These are phyloP conservation scores for Pythium apleroticum DNA, from an alignment of 352 stramenopile species.

Conservation along the genomic window DNA sequence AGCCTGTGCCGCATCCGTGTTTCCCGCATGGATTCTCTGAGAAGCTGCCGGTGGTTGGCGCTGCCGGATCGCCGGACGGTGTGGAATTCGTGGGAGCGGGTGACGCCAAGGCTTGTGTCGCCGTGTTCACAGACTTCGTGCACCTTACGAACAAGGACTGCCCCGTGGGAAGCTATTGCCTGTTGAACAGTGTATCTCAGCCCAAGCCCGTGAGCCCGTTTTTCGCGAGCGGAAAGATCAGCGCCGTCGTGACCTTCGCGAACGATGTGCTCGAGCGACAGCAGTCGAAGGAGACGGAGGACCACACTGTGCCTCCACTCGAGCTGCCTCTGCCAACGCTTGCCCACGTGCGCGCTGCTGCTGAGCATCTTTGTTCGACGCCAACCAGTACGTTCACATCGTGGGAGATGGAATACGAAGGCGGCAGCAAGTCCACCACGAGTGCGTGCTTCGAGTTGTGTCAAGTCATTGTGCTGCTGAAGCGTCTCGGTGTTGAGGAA, in stretches of 20 bases:
- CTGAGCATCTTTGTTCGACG: slow-evolving; percentile 38
- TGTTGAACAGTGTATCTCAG: slow-evolving; percentile 44
- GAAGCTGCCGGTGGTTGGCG: slow-evolving; percentile 19
- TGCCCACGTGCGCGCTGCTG: slow-evolving; percentile 33
- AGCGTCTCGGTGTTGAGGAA: slow-evolving; percentile 54
- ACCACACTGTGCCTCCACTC: slow-evolving; percentile 21
- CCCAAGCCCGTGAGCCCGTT: slow-evolving; percentile 43
- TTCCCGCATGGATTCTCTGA: slow-evolving; percentile 31
- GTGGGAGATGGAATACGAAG: slow-evolving; percentile 21
- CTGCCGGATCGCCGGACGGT: background rate
- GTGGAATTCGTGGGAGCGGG: slow-evolving; percentile 37
- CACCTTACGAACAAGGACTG: slow-evolving; percentile 53
- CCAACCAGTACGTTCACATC: slow-evolving; percentile 4
- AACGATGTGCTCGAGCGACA: slow-evolving; percentile 36
- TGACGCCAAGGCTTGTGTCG: slow-evolving; percentile 48
- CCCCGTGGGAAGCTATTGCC: slow-evolving; percentile 50
- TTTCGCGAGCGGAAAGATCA: slow-evolving; percentile 49
- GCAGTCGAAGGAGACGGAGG: slow-evolving; percentile 12
- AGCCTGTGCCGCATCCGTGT: slow-evolving; percentile 46
- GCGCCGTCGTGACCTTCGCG: slow-evolving; percentile 23
- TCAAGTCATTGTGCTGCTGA: slow-evolving; percentile 58
- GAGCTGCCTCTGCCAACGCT: slow-evolving; percentile 52
- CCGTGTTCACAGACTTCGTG: slow-evolving; percentile 41
- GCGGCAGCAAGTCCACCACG: slow-evolving; percentile 20
- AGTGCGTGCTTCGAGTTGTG: slow-evolving; percentile 61